Conservation (phyloP, 23 red algal species). For the Gracilaria vermiculophylla region DNA sequence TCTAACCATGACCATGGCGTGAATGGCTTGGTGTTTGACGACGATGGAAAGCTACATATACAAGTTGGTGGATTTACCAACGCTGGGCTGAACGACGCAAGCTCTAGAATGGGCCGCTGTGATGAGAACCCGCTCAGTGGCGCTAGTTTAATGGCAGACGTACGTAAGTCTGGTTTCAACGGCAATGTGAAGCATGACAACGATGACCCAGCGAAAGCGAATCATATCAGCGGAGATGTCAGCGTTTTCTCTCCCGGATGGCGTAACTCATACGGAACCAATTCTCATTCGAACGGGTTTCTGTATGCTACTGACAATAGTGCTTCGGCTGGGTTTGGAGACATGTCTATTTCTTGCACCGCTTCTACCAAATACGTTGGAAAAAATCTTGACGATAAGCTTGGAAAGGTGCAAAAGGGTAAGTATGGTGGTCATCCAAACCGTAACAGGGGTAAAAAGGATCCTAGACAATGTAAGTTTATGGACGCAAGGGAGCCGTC, state of each 20-base stretch:
- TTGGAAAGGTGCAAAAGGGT: slow-evolving; percentile 33
- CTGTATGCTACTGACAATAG: slow-evolving; percentile 63
- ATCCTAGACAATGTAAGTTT: slow-evolving; percentile 34
- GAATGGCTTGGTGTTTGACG: slow-evolving; percentile 72
- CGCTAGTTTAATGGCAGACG: slow-evolving; percentile 37
- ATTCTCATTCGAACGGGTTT: slow-evolving; percentile 45
- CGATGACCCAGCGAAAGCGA: slow-evolving; percentile 17
- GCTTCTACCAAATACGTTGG: not conserved
- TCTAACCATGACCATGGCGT: slow-evolving; percentile 67
- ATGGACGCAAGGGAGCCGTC: not conserved
- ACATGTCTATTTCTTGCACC: slow-evolving; percentile 39
- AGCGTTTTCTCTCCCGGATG: slow-evolving; percentile 52
- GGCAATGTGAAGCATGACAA: slow-evolving; percentile 53
- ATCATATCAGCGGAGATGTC: slow-evolving; percentile 61
- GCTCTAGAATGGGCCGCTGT: slow-evolving; percentile 28
- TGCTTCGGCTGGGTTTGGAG: slow-evolving; percentile 63
- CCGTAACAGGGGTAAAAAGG: slow-evolving; percentile 53
- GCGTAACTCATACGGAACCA: slow-evolving; percentile 58
- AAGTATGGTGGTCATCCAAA: slow-evolving; percentile 77
- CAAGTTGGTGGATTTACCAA: slow-evolving; percentile 74
- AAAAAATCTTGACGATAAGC: slow-evolving; percentile 49
- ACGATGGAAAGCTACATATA: slow-evolving; percentile 63
- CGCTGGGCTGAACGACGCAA: slow-evolving; percentile 37
- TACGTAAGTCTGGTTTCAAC: slow-evolving; percentile 64
- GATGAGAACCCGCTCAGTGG: slow-evolving; percentile 53